These are phyloP conservation scores for Penicillium antarcticum DNA, from an alignment of 495 filamentous ascomycete genomes.

Conservation along the genomic window DNA sequence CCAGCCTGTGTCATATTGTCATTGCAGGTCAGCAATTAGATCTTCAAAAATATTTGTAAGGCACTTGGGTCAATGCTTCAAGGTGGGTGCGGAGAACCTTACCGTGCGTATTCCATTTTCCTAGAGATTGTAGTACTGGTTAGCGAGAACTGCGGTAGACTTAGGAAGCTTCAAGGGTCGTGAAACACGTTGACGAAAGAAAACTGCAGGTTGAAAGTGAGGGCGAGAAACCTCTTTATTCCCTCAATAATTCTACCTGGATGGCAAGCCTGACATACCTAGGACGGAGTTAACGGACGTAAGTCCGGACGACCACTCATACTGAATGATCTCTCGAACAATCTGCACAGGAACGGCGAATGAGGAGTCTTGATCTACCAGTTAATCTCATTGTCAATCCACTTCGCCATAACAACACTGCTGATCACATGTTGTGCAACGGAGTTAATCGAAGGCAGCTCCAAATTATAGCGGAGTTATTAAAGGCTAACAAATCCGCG, in stretches of 20 bases:
- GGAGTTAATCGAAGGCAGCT: slow-evolving; percentile 5
- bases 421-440: slow-evolving; percentile 1
- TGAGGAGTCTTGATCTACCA: slow-evolving; percentile 5
- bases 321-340: too few relatives aligned
- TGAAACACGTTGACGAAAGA: slow-evolving; percentile 4
- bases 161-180: slow-evolving; percentile 7
- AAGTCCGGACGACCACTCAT: slow-evolving; percentile 1
- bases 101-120: slow-evolving; percentile 12
- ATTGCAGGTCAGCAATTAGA: slow-evolving; percentile 6
- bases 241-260: not conserved
- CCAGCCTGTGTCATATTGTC: slow-evolving; percentile 35
- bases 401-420: slow-evolving; percentile 2
- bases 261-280: slow-evolving; percentile 4
- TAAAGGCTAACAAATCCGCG: slow-evolving; percentile 2
- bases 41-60: slow-evolving; percentile 2
- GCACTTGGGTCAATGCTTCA: slow-evolving; percentile 4
- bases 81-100: slow-evolving; percentile 7
- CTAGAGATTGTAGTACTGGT: slow-evolving; percentile 4
- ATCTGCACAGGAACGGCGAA: too few relatives aligned
- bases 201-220: slow-evolving; percentile 6
- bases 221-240: slow-evolving; percentile 6
- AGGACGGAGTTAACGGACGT: slow-evolving; percentile 8
- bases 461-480: slow-evolving; percentile 4
- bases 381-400: not conserved
- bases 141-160: slow-evolving; percentile 5